phyloP scores from a whole-genome alignment of 1,139 yeast species.

The Yamadazyma taylorii region DNA sequence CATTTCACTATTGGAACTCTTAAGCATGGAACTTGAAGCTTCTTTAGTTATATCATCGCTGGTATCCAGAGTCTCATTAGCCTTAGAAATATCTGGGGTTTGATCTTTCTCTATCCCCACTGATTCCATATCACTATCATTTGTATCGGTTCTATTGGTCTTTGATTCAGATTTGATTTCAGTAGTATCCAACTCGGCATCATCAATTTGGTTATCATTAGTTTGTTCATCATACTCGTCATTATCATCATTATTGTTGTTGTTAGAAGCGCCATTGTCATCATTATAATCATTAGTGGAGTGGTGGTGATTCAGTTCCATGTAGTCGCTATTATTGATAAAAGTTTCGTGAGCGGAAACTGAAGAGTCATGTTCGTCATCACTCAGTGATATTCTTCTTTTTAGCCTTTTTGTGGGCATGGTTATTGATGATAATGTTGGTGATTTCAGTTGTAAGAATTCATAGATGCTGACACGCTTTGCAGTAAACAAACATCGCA shows the following conservation, averaged over 20 bases:
- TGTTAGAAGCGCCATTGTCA: not conserved
- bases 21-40: slow-evolving; percentile 3
- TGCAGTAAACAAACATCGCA: slow-evolving; percentile 3
- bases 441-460: not conserved
- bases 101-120: slow-evolving; percentile 3
- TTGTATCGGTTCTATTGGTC: too few relatives aligned
- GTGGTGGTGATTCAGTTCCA: too few relatives aligned
- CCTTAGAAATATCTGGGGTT: slow-evolving; percentile 14
- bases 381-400: slow-evolving; percentile 15
- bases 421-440: not conserved
- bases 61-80: slow-evolving; percentile 18
- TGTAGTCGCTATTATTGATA: slow-evolving; percentile 43
- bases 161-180: too few relatives aligned
- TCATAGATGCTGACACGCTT: slow-evolving; percentile 1
- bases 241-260: not conserved
- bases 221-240: not conserved
- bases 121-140: slow-evolving; percentile 7
- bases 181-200: not conserved
- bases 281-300: not conserved
- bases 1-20: slow-evolving; percentile 12
- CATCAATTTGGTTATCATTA: not conserved
- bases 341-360: slow-evolving; percentile 22
- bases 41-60: slow-evolving; percentile 16
- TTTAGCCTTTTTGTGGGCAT: slow-evolving; percentile 12
- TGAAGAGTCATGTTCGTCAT: slow-evolving; percentile 18